Evolutionary conservation across 495 filamentous ascomycete species (phyloP), one percentile per base, ranked within the genome.

Genomic region (Penicillium salamii): DNA sequence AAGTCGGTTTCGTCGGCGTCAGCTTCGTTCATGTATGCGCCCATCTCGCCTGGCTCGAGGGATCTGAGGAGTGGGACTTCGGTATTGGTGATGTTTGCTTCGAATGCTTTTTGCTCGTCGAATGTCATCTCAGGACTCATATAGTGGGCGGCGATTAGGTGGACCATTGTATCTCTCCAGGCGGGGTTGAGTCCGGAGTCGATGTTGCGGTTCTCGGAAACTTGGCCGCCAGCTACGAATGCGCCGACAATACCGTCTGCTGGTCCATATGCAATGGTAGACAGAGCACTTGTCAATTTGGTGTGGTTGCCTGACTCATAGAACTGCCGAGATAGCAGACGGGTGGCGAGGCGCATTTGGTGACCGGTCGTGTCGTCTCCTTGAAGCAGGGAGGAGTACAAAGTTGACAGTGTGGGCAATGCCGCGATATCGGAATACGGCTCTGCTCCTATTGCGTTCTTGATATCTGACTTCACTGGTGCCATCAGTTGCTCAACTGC

Each of bases 121-220:
- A 41, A 49, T 2, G 35, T 14, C 46, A 40, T 23, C 15, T 40
- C 7, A 2, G 36, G 2, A 9, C 36, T 41, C 20, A 41, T 29
- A 11, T 17, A 26, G 6, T n/a, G 44, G 12, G 2, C 21, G 13
- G 26, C 21, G 1, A 39, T 20, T 3, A 48, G 9, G 21, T 48
- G 45, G 14, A 39, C 6, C 0, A 48, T 26, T 5, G 45, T 31
- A 7, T 39, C 45, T 8, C 45, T 12, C 45, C 45, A 48, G 1
- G 45, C 45, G 2, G 45, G 45, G 12, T 48, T 48, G 15, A 48
- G 44, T 28, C 18, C 45, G n/a, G 45, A 29, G 4, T 48, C 21
- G 3, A 48, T 39, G n/a, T 28, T 23, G n/a, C 45, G 20, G 13
- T 48, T 39, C 17, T 15, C 3, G 14, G 45, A 15, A 2, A 48